These are phyloP conservation scores for Laburnicola sp. DNA, from an alignment of 2,329 filamentous ascomycete species.

Conservation along the genomic window DNA sequence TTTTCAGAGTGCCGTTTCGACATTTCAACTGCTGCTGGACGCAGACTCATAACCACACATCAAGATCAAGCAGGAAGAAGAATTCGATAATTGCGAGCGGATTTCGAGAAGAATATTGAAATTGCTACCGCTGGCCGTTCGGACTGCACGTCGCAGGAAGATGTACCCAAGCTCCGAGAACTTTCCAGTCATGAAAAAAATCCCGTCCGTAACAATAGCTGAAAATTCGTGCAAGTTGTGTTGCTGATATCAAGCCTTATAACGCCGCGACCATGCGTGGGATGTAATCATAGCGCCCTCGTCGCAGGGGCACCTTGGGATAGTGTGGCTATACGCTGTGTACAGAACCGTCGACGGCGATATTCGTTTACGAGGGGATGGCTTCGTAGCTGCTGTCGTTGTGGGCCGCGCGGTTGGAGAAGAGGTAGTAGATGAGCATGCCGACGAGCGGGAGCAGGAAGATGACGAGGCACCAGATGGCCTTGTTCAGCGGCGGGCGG, in stretches of 20 bases:
- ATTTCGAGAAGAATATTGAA: too few relatives aligned
- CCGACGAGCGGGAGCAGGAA: conserved; percentile 67
- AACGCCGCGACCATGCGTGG: not conserved
- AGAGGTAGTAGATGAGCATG: conserved; percentile 65
- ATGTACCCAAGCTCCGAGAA: too few relatives aligned
- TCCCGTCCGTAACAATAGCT: too few relatives aligned
- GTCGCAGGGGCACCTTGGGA: not conserved
- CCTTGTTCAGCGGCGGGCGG: conserved; percentile 60
- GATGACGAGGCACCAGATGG: conserved; percentile 65
- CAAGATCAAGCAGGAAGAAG: too few relatives aligned
- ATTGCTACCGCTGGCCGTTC: too few relatives aligned
- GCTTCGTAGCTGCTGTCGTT: conserved; percentile 61
- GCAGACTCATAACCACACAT: too few relatives aligned
- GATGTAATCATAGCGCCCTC: not conserved
- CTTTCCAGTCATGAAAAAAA: too few relatives aligned
- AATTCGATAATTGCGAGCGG: too few relatives aligned
- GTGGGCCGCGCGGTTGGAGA: conserved; percentile 63
- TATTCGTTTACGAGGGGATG: conserved; percentile 36
- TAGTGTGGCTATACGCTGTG: not conserved
- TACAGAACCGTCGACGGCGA: not conserved
- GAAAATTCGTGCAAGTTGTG: not conserved
- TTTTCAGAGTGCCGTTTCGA: too few relatives aligned
- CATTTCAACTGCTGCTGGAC: too few relatives aligned
- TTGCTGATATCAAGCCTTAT: not conserved
- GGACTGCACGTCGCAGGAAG: too few relatives aligned